A percentile compares a stretch with the other conserved stretches of the same genome.
phyloP scores from a whole-genome alignment of 306 rosid genomes.

The Cucurbita argyrosperma region DNA sequence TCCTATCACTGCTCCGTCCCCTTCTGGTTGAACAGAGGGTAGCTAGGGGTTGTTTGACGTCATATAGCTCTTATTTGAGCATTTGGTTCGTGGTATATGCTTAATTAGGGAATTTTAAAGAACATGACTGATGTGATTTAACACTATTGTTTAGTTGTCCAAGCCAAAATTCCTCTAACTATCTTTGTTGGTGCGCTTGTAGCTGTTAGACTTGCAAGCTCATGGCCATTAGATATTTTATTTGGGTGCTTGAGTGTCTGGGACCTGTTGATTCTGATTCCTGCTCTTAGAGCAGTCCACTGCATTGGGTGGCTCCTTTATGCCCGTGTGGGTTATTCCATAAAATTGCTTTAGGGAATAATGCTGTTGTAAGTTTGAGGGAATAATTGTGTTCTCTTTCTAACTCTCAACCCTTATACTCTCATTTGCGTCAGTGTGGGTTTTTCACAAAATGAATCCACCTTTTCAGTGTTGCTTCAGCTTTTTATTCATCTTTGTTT shows the following conservation, averaged over 20 bases:
- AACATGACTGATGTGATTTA: constrained; percentile 33
- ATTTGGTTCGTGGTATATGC: constrained; percentile 4
- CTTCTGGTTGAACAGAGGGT: not conserved
- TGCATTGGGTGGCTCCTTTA: constrained; percentile 44
- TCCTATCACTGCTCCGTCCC: not conserved
- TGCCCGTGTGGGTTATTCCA: constrained; percentile 28
- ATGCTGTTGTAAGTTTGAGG: constrained; percentile 13
- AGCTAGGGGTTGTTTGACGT: constrained; percentile 1
- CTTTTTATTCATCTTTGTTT: constrained; percentile 26
- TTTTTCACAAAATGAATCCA: constrained; percentile 58
- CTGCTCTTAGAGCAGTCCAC: constrained; percentile 28
- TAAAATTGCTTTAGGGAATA: constrained; percentile 30
- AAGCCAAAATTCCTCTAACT: constrained; percentile 23
- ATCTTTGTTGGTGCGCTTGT: constrained; percentile 19
- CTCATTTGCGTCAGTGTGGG: constrained; percentile 36
- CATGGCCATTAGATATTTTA: constrained; percentile 13
- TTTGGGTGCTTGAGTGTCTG: constrained; percentile 37
- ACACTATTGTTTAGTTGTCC: constrained; percentile 19
- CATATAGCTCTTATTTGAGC: constrained; percentile 14
- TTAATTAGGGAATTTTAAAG: constrained; percentile 21
- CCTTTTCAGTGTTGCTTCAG: constrained; percentile 33
- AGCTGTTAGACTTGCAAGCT: constrained; percentile 8
- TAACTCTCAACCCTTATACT: constrained; percentile 22
- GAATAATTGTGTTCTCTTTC: constrained; percentile 12
- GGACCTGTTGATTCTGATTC: constrained; percentile 77